Conservation (phyloP, 2,329 filamentous ascomycete species). For the Dactylellina cionopaga region DNA sequence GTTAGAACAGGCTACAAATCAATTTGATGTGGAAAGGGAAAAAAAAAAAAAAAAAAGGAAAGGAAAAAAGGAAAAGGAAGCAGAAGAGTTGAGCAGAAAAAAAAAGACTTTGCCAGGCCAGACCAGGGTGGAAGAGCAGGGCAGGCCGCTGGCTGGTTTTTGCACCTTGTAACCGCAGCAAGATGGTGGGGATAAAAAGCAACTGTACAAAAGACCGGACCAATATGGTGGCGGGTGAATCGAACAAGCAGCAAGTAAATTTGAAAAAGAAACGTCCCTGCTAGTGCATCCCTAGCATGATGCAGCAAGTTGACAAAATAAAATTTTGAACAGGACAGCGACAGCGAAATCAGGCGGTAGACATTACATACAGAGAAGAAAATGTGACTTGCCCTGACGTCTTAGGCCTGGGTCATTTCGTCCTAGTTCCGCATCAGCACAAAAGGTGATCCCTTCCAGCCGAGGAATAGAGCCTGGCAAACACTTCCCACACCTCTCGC, state of each 20-base stretch:
- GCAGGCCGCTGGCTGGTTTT: slow-evolving; percentile 12
- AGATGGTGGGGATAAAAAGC: slow-evolving; percentile 50
- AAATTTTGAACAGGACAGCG: slow-evolving; percentile 34
- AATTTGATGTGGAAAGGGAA: slow-evolving; percentile 16
- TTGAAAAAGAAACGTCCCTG: slow-evolving; percentile 44
- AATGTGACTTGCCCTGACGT: slow-evolving; percentile 31
- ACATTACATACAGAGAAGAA: slow-evolving; percentile 29
- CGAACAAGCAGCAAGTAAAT: slow-evolving; percentile 14
- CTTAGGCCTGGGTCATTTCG: slow-evolving; percentile 43
- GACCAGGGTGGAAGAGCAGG: slow-evolving; percentile 20
- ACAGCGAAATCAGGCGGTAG: slow-evolving; percentile 40
- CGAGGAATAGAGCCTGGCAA: slow-evolving; percentile 27
- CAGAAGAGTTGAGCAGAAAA: too few species aligned
- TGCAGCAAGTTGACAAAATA: slow-evolving; percentile 48
- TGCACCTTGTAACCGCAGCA: slow-evolving; percentile 43
- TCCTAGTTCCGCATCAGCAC: slow-evolving; percentile 33
- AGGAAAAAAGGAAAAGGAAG: slow-evolving; percentile 25
- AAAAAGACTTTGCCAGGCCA: slow-evolving; percentile 19
- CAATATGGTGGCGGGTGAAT: slow-evolving; percentile 47
- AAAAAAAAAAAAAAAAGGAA: background rate
- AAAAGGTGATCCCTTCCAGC: slow-evolving; percentile 32
- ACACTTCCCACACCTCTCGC: slow-evolving; percentile 38
- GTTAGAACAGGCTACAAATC: slow-evolving; percentile 44
- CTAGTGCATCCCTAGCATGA: background rate
- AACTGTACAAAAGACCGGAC: slow-evolving; percentile 30